Percentiles rank a stretch among this genome's conserved stretches.
Conservation (phyloP, 495 filamentous ascomycete species). For the Aspergillus egyptiacus region DNA sequence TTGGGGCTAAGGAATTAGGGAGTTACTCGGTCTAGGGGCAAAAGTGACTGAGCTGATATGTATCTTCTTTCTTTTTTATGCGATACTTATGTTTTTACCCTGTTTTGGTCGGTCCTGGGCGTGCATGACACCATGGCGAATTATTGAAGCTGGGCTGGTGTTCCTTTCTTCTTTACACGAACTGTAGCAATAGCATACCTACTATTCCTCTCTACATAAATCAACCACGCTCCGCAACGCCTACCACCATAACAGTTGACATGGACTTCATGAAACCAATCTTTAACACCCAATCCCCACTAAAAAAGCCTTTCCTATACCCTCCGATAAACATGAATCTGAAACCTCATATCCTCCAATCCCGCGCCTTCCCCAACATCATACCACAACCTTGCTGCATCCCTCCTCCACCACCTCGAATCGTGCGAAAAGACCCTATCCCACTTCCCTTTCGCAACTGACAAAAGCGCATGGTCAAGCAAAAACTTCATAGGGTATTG, state of each 20-base stretch:
- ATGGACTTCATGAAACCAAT: background rate
- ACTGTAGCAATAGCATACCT: slow-evolving; percentile 43
- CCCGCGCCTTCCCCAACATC: slow-evolving; percentile 56
- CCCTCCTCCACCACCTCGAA: slow-evolving; percentile 72
- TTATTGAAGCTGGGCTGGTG: slow-evolving; percentile 28
- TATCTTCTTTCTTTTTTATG: slow-evolving; percentile 21
- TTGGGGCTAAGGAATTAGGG: slow-evolving; percentile 51
- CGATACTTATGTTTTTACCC: slow-evolving; percentile 7
- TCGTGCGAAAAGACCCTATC: slow-evolving; percentile 65
- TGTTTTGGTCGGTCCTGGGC: slow-evolving; percentile 23
- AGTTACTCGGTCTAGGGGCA: background rate
- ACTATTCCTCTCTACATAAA: slow-evolving; percentile 18
- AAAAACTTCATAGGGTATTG: slow-evolving; percentile 93
- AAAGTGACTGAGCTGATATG: slow-evolving; percentile 16
- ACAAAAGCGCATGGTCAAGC: slow-evolving; percentile 72
- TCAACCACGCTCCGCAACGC: background rate
- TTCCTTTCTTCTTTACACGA: slow-evolving; percentile 19
- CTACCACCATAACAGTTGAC: too few species aligned
- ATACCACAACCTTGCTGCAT: slow-evolving; percentile 62
- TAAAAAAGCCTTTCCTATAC: slow-evolving; percentile 5
- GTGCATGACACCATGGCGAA: slow-evolving; percentile 29
- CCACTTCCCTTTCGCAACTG: slow-evolving; percentile 53
- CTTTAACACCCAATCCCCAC: background rate
- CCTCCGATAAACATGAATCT: slow-evolving; percentile 71
- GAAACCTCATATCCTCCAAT: slow-evolving; percentile 92